Evolutionary conservation across 495 filamentous ascomycete species (phyloP).

Genomic region (Neurospora discreta): DNA sequence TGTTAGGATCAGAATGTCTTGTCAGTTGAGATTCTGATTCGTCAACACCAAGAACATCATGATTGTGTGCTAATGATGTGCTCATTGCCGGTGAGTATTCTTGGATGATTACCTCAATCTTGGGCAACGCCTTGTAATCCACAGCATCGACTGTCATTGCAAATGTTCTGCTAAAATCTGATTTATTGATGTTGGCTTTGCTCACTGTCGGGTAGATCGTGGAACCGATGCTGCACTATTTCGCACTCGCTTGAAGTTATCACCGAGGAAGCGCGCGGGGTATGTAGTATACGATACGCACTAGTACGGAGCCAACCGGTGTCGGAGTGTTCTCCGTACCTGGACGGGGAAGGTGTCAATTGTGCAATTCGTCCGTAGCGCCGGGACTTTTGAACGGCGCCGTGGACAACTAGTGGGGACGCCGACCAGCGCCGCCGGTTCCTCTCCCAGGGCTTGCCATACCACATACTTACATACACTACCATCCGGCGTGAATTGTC

Average conservation of each 20-base stretch:
- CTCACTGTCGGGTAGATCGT: slow-evolving; percentile 9
- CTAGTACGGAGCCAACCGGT: background rate
- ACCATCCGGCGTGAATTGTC: background rate
- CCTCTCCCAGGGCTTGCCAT: background rate
- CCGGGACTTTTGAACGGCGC: background rate
- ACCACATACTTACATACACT: background rate
- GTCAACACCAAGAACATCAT: background rate
- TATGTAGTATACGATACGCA: background rate
- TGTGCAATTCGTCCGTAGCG: background rate
- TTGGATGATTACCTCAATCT: slow-evolving; percentile 32
- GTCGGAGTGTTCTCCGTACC: background rate
- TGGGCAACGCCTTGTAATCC: slow-evolving; percentile 34
- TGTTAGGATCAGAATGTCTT: slow-evolving; percentile 16
- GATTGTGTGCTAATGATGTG: background rate
- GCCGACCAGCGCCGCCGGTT: background rate
- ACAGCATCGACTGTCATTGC: slow-evolving; percentile 4
- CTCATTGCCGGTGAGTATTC: background rate
- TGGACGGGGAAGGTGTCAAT: background rate
- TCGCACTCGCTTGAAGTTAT: background rate
- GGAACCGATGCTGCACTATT: background rate
- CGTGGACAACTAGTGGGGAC: background rate
- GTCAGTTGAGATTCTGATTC: background rate
- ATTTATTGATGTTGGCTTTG: slow-evolving; percentile 10
- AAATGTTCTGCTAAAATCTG: background rate
- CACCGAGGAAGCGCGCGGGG: background rate